Conservation (phyloP, 2,329 filamentous ascomycete species). For the Ophiocordyceps unilateralis region DNA sequence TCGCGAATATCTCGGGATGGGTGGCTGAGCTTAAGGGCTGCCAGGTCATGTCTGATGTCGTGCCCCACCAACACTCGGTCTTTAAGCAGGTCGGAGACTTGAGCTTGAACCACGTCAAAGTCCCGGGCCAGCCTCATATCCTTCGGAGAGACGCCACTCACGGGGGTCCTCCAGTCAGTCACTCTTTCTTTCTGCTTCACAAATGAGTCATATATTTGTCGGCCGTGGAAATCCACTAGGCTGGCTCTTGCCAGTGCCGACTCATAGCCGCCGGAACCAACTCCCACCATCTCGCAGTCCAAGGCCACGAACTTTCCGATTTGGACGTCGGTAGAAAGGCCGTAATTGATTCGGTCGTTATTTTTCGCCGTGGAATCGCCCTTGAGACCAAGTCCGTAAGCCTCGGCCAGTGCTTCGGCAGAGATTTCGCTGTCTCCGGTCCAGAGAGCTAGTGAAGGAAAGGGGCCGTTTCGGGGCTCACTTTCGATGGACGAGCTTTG, state of each 20-base stretch:
- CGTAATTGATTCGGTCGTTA: slow-evolving; percentile 43
- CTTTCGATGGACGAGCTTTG: slow-evolving; percentile 29
- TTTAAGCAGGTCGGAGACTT: slow-evolving; percentile 51
- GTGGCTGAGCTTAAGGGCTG: slow-evolving; percentile 62
- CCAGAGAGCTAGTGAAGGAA: slow-evolving; percentile 41
- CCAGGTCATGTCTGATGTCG: slow-evolving; percentile 63
- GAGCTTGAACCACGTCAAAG: slow-evolving; percentile 62
- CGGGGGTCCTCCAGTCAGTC: slow-evolving; percentile 75
- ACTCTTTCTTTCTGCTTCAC: slow-evolving; percentile 64
- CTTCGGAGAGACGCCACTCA: slow-evolving; percentile 64
- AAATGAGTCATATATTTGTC: slow-evolving; percentile 86
- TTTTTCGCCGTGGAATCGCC: slow-evolving; percentile 27
- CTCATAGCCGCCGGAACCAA: slow-evolving; percentile 50
- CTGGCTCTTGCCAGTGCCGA: slow-evolving; percentile 75
- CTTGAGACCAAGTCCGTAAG: slow-evolving; percentile 38
- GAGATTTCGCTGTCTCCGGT: slow-evolving; percentile 44
- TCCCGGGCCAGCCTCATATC: slow-evolving; percentile 52
- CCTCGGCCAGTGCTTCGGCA: slow-evolving; percentile 39
- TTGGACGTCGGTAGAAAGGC: slow-evolving; percentile 42
- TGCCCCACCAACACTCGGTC: slow-evolving; percentile 68
- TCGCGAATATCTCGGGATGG: slow-evolving; percentile 66
- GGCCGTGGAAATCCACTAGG: slow-evolving; percentile 83
- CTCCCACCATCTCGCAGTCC: slow-evolving; percentile 97
- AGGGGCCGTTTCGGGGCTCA: slow-evolving; percentile 21
- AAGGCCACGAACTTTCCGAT: slow-evolving; percentile 83